Percentiles rank a stretch among this genome's conserved stretches.
phyloP scores from a whole-genome alignment of 2,329 filamentous ascomycete genomes.

The Bretziella fagacearum region DNA sequence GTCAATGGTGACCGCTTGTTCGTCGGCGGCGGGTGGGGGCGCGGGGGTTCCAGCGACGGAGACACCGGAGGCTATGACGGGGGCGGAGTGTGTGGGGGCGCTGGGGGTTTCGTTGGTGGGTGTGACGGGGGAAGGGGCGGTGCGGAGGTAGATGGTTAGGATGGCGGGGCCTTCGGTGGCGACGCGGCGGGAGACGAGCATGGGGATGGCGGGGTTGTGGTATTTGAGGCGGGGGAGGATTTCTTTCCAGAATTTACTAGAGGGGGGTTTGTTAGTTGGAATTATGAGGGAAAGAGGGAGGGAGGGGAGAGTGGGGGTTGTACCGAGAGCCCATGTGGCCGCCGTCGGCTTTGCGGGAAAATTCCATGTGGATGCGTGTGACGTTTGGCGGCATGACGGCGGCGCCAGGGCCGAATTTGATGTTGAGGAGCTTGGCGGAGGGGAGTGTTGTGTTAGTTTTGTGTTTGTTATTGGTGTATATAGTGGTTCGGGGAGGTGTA shows the following conservation, averaged over 20 bases:
- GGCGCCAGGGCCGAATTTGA: conserved; percentile 71
- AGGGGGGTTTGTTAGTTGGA: neutral
- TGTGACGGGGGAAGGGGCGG: conserved; percentile 17
- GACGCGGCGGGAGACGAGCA: conserved; percentile 57
- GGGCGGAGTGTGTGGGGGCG: conserved; percentile 22
- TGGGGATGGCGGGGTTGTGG: conserved; percentile 73
- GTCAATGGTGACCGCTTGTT: conserved; percentile 38
- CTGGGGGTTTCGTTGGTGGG: conserved; percentile 18
- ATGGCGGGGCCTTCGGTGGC: conserved; percentile 39
- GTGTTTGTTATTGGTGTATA: neutral
- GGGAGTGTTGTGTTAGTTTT: conserved; percentile 17
- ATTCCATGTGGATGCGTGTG: conserved; percentile 58
- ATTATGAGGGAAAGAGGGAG: conserved; percentile 15
- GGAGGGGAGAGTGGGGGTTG: conserved; percentile 16
- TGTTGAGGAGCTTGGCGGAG: conserved; percentile 50
- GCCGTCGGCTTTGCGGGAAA: conserved; percentile 41
- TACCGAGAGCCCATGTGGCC: conserved; percentile 63
- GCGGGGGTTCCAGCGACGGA: conserved; percentile 29
- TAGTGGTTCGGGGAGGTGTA: too few species aligned
- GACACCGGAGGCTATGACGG: conserved; percentile 27
- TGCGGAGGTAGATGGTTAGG: conserved; percentile 49
- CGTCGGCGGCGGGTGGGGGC: conserved; percentile 29
- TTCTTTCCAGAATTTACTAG: conserved; percentile 74
- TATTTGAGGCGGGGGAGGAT: conserved; percentile 80
- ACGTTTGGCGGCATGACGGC: conserved; percentile 62